A percentile compares a stretch with the other conserved stretches of the same genome.
Evolutionary conservation across 192 early-diverging fungal species (phyloP).

Genomic region (Linderina pennispora): DNA sequence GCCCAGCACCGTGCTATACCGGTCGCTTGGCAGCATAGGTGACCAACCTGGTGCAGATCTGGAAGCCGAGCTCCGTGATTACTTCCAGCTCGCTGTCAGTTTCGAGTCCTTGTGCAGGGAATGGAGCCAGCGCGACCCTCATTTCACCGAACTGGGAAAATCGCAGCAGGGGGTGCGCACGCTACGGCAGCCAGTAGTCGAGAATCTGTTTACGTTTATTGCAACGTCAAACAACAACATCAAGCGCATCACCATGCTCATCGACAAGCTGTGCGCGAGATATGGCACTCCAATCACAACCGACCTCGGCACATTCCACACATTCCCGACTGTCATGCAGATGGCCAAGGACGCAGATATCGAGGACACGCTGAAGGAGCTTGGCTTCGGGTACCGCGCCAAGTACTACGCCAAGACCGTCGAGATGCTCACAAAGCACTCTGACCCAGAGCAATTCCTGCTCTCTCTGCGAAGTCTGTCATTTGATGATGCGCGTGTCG

Average conservation of each 20-base stretch:
- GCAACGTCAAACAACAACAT: constrained; percentile 97
- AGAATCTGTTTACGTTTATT: constrained; percentile 87
- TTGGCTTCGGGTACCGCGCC: constrained; percentile 96
- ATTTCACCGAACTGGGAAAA: constrained; percentile 49
- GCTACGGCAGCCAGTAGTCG: constrained; percentile 77
- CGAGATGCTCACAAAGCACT: constrained; percentile 43
- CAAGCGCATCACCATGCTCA: constrained; percentile 65
- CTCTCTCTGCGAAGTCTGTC: constrained; percentile 47
- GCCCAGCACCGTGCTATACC: constrained; percentile 24
- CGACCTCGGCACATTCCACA: constrained; percentile 44
- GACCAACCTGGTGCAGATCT: constrained; percentile 6
- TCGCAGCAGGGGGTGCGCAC: constrained; percentile 64
- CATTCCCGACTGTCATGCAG: constrained; percentile 59
- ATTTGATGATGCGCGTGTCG: constrained; percentile 54
- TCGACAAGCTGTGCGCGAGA: constrained; percentile 28
- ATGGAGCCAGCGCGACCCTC: constrained; percentile 56
- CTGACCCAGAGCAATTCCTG: constrained; percentile 56
- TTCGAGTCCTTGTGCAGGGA: constrained; percentile 51
- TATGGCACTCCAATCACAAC: constrained; percentile 26
- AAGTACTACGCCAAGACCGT: constrained; percentile 82
- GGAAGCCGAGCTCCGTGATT: constrained; percentile 50
- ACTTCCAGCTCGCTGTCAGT: constrained; percentile 78
- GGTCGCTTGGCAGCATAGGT: constrained; percentile 4
- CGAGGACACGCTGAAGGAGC: constrained; percentile 56
- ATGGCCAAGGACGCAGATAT: constrained; percentile 50